A percentile compares a stretch with the other conserved stretches of the same genome.
Evolutionary conservation across 148 eudicot species (phyloP).

Genomic region (Chenopodium suecicum): DNA sequence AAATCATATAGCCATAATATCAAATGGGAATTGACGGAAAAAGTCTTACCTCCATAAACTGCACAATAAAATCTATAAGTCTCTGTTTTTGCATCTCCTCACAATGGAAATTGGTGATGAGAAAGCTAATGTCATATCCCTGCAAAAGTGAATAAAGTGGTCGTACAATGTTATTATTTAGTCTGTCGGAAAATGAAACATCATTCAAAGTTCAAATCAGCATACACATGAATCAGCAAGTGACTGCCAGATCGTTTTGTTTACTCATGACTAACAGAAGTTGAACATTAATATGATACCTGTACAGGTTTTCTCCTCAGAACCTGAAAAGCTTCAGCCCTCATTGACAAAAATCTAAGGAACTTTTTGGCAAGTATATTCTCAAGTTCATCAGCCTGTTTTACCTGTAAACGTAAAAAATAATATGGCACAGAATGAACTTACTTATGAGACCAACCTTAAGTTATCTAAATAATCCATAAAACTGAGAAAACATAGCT

Average conservation of each 20-base stretch:
- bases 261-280: neutral
- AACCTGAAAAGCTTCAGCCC: slow-evolving; percentile 98
- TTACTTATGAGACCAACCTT: neutral
- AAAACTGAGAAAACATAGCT: slow-evolving; percentile 5
- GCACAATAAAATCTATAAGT: slow-evolving; percentile 95
- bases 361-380: slow-evolving; percentile 90
- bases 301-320: slow-evolving; percentile 95
- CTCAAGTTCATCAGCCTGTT: slow-evolving; percentile 97
- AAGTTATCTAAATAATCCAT: slow-evolving; percentile 4
- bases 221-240: neutral
- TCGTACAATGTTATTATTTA: neutral
- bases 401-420: slow-evolving; percentile 47
- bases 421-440: neutral
- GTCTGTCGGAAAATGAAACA: neutral
- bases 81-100: slow-evolving; percentile 96
- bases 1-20: slow-evolving; percentile 14
- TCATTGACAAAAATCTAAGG: slow-evolving; percentile 93
- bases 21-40: neutral
- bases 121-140: slow-evolving; percentile 99
- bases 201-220: neutral
- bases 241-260: neutral
- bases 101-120: slow-evolving; percentile 93
- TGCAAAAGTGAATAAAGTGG: slow-evolving; percentile 37
- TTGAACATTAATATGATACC: slow-evolving; percentile 34
- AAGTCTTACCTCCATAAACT: slow-evolving; percentile 92